Conservation (phyloP, 257 asterid species). For the Scutellaria galericulata region DNA sequence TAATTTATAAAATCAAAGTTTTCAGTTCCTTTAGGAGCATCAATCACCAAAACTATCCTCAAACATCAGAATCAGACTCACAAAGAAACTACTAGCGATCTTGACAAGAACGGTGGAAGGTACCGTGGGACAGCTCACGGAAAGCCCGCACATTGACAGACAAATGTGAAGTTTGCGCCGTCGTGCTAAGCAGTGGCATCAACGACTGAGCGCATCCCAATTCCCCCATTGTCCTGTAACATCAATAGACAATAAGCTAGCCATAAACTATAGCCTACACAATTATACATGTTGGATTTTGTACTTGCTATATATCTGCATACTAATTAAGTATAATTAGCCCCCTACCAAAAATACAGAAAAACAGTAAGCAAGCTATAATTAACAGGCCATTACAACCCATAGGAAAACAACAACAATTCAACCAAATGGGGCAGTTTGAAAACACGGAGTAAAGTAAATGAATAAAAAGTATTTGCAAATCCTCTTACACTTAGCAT, state of each 20-base stretch:
- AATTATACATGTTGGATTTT: no score
- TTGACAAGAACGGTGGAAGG: constrained; percentile 82
- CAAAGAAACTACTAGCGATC: constrained; percentile 85
- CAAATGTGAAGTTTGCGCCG: constrained; percentile 70
- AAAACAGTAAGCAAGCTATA: no score
- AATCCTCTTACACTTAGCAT: background rate
- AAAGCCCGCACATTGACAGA: constrained; percentile 66
- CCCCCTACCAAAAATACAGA: no score
- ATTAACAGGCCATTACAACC: background rate
- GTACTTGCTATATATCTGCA: no score
- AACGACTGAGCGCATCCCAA: constrained; percentile 69
- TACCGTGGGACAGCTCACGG: constrained; percentile 88
- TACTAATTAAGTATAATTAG: no score
- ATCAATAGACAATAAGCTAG: background rate
- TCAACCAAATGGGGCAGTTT: background rate
- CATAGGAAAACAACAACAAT: background rate
- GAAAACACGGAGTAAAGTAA: background rate
- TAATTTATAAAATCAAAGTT: background rate
- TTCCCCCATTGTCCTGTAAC: constrained; percentile 65
- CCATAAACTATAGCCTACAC: background rate
- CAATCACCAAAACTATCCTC: constrained; percentile 20
- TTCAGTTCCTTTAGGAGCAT: constrained; percentile 1
- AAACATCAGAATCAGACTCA: constrained; percentile 51
- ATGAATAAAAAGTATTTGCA: background rate
- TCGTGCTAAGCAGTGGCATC: constrained; percentile 53